Evolutionary conservation across 1,284 basidiomycete species (phyloP), one percentile per base, ranked within the genome.

Genomic region (Ceratobasidium sp.): DNA sequence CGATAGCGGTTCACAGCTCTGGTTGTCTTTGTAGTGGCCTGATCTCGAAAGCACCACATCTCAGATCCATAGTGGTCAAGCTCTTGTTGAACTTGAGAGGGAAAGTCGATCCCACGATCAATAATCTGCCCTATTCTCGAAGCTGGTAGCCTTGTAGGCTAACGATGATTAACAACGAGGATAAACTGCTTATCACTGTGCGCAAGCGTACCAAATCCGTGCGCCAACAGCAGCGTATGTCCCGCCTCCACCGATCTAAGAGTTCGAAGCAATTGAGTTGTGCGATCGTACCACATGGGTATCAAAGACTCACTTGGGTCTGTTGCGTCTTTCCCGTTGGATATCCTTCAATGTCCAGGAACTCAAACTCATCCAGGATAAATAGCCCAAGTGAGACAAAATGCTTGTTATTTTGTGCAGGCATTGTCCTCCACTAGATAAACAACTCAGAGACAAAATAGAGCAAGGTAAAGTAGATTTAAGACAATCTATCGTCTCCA

Each of bases 181-280:
- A 71, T 35, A 50, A 50, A 61, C 9, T 14, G 49, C 23, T 28
- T 30, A 62, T 44, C 43, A 26, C 35, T 7, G 13, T 26, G n/a
- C 14, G 44, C 9, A 41, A 21, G 11, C 61, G 50, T 69, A 92
- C 93, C 94, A 94, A 79, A 96, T 87, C 44, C 94, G 86, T 26
- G 92, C 90, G 4, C 94, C 94, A 50, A 96, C 85, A 50, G 84
- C 83, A 72, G 80, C 80, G 71, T 82, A 83, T 8, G 84, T 92
- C 0, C 96, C 96, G 6, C 94, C 96, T 0, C 96, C 96, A 38
- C 96, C 96, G 74, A 98, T 94, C 92, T 96, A 75, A 21, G 72
- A 73, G 26, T 72, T 75, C 49, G 76, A 28, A 47, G 50, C 21
- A 47, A 16, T 58, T 13, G 50, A 47, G 26, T 16, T 38, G 30